Conservation (phyloP, 371 early-diverging fungal species). For the Dichotomocladium elegans region DNA sequence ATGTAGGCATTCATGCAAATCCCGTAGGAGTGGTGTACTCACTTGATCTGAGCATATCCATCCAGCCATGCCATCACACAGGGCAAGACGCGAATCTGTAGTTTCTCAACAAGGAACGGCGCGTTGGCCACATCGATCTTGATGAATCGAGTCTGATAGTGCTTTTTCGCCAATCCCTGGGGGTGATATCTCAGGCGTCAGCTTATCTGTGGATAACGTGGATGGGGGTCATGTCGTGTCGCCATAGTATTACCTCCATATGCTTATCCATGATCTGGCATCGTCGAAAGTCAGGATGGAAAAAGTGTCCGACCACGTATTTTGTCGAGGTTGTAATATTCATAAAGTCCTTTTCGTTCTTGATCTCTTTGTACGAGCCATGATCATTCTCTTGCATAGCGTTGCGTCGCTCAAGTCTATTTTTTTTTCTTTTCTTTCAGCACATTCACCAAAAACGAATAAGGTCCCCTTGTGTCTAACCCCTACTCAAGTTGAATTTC, state of each 20-base stretch:
- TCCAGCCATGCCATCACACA: constrained; percentile 84
- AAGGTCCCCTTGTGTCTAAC: no score
- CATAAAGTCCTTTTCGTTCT: constrained; percentile 85
- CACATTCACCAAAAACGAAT: neutral
- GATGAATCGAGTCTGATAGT: constrained; percentile 83
- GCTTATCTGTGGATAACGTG: no score
- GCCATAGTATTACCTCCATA: constrained; percentile 52
- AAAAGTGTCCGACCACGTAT: constrained; percentile 84
- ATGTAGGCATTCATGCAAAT: no score
- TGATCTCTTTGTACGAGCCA: constrained; percentile 80
- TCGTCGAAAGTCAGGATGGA: constrained; percentile 87
- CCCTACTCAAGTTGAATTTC: constrained; percentile 62
- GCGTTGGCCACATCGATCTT: constrained; percentile 85
- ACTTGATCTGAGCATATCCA: constrained; percentile 48
- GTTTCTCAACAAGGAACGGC: constrained; percentile 89
- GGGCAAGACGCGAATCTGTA: constrained; percentile 86
- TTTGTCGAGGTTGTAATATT: constrained; percentile 75
- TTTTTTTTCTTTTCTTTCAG: neutral
- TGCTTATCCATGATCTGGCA: constrained; percentile 94
- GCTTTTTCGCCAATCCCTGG: constrained; percentile 65
- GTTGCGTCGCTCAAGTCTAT: constrained; percentile 56
- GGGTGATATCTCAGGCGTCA: neutral
- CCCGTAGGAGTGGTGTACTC: no score
- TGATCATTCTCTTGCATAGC: constrained; percentile 64
- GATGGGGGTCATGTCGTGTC: no score